Percentiles rank a stretch among this genome's conserved stretches.
Evolutionary conservation across 176 grass and related monocot species (phyloP).

Genomic region (Cymbopogon citratus): DNA sequence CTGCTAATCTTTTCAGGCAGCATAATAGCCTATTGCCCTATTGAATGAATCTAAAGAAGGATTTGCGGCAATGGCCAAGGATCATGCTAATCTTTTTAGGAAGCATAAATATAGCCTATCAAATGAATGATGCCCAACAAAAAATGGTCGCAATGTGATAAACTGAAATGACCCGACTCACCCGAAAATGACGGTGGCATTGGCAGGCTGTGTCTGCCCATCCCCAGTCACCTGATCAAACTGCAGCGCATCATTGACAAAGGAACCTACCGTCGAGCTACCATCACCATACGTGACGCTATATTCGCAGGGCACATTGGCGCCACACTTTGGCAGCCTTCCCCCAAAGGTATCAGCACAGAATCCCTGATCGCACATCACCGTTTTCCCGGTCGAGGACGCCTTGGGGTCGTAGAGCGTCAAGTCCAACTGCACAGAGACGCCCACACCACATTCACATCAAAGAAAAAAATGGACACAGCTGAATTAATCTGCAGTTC

Average conservation of each 20-base stretch:
- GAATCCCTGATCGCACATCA: conserved; percentile 57
- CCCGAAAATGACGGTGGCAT: conserved; percentile 68
- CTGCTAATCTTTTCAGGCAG: neutral
- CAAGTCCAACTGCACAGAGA: conserved; percentile 54
- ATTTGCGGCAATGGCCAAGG: neutral
- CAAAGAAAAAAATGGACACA: neutral
- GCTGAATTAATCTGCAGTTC: neutral
- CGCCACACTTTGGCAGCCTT: conserved; percentile 39
- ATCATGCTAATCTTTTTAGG: neutral
- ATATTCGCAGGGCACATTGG: conserved; percentile 62
- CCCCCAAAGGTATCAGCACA: conserved; percentile 45
- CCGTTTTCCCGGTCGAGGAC: conserved; percentile 32
- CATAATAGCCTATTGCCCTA: neutral
- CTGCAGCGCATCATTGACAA: conserved; percentile 58
- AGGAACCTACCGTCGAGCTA: conserved; percentile 71
- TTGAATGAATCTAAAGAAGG: neutral
- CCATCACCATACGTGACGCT: conserved; percentile 80
- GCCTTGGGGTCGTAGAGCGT: conserved; percentile 81
- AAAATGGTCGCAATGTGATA: neutral
- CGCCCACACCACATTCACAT: neutral
- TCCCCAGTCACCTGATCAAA: conserved; percentile 72
- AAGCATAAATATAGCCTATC: neutral
- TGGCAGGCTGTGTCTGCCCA: conserved; percentile 48
- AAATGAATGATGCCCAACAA: neutral
- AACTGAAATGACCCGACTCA: conserved; percentile 15